These are phyloP conservation scores for Scheffersomyces quercinus DNA, from an alignment of 1,139 yeast genomes.

Conservation along the genomic window DNA sequence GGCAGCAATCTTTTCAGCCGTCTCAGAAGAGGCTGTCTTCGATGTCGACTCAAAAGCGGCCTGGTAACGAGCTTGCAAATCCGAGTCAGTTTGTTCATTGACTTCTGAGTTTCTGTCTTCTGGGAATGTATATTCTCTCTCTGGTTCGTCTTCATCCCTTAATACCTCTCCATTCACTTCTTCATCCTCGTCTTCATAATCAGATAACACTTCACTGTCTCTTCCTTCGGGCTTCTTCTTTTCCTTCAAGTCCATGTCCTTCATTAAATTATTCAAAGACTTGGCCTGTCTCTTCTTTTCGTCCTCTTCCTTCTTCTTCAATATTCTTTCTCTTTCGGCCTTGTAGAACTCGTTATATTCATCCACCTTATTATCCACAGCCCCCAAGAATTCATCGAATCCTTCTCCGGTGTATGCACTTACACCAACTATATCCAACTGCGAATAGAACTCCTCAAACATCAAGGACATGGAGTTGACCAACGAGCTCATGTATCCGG, in stretches of 20 bases:
- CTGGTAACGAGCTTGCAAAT: constrained; percentile 69
- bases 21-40: constrained; percentile 59
- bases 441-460: constrained; percentile 95
- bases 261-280: constrained; percentile 71
- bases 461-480: constrained; percentile 94
- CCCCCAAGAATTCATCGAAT: constrained; percentile 81
- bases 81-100: constrained; percentile 47
- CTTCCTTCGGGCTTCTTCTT: constrained; percentile 25
- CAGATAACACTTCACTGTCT: constrained; percentile 71
- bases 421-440: constrained; percentile 87
- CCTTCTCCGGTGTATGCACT: constrained; percentile 94
- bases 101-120: constrained; percentile 70
- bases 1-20: constrained; percentile 71
- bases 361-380: constrained; percentile 82
- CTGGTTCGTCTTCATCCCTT: constrained; percentile 64
- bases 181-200: constrained; percentile 51
- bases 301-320: constrained; percentile 73
- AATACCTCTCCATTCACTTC: constrained; percentile 66
- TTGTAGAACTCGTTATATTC: constrained; percentile 84
- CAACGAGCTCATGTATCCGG: constrained; percentile 93
- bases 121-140: constrained; percentile 75
- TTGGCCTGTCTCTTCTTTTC: constrained; percentile 73
- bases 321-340: constrained; percentile 81
- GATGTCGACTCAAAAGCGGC: constrained; percentile 68
- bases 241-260: constrained; percentile 72